These are phyloP conservation scores for Apiospora phragmitis DNA, from an alignment of 2,329 filamentous ascomycete genomes.

Conservation along the genomic window DNA sequence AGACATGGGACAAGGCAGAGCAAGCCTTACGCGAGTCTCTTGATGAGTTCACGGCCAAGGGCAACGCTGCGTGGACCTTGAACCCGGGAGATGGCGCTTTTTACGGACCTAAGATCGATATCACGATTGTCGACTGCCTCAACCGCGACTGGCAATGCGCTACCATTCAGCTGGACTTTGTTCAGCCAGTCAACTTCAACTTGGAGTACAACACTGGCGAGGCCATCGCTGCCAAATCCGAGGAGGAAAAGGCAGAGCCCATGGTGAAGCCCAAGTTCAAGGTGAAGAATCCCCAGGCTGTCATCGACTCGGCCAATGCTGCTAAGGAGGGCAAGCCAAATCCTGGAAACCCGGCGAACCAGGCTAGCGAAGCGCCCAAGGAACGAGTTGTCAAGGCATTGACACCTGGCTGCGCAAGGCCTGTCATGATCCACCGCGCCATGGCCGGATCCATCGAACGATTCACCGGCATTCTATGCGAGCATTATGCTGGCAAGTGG, in stretches of 20 bases:
- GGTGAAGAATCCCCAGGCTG: slow-evolving; percentile 31
- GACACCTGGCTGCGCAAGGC: slow-evolving; percentile 71
- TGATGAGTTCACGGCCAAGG: slow-evolving; percentile 66
- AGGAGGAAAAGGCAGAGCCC: slow-evolving; percentile 33
- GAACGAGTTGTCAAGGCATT: slow-evolving; percentile 47
- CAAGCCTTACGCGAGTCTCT: slow-evolving; percentile 76
- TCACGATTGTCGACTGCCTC: slow-evolving; percentile 87
- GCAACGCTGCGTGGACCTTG: slow-evolving; percentile 75
- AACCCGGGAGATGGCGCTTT: slow-evolving; percentile 97
- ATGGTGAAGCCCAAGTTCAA: slow-evolving; percentile 33
- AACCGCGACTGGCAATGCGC: slow-evolving; percentile 85
- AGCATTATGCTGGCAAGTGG: slow-evolving; percentile 87
- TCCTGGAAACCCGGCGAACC: slow-evolving; percentile 29
- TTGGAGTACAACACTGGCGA: slow-evolving; percentile 83
- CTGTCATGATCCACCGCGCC: slow-evolving; percentile 85
- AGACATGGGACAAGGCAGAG: slow-evolving; percentile 90
- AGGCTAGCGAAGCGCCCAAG: slow-evolving; percentile 41
- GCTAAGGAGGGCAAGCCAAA: slow-evolving; percentile 35
- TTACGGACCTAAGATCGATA: slow-evolving; percentile 98
- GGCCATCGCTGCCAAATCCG: slow-evolving; percentile 42
- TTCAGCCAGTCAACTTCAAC: slow-evolving; percentile 81
- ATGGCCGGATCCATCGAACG: slow-evolving; percentile 69
- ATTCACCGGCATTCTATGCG: slow-evolving; percentile 73
- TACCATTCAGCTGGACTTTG: slow-evolving; percentile 93
- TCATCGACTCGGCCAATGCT: slow-evolving; percentile 29